A percentile compares a stretch with the other conserved stretches of the same genome.
phyloP scores from a whole-genome alignment of 805 yeast species.

The Lachancea quebecensis region DNA sequence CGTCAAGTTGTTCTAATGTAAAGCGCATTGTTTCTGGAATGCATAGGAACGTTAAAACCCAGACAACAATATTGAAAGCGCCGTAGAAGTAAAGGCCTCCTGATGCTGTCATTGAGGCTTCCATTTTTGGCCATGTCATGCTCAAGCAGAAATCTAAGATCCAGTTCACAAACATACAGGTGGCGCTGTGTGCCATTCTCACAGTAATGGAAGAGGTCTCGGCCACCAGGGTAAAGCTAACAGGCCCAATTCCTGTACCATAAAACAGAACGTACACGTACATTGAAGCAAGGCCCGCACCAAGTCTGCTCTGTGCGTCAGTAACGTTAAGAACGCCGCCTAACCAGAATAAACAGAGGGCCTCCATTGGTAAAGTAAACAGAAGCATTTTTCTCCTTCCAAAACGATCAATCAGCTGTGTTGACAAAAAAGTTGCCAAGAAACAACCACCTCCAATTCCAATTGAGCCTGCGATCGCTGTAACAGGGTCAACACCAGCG shows the following conservation, averaged over 20 bases:
- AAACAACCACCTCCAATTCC: conserved; percentile 45
- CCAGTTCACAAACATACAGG: conserved; percentile 44
- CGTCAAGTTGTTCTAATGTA: conserved; percentile 72
- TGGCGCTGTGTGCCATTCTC: conserved; percentile 41
- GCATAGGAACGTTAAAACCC: conserved; percentile 40
- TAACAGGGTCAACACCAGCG: conserved; percentile 37
- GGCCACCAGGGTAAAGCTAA: conserved; percentile 49
- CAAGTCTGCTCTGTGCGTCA: conserved; percentile 35
- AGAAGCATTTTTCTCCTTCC: conserved; percentile 49
- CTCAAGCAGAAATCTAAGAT: conserved; percentile 40
- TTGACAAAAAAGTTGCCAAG: conserved; percentile 42
- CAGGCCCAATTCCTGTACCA: conserved; percentile 49
- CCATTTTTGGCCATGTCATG: conserved; percentile 49
- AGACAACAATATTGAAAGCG: conserved; percentile 44
- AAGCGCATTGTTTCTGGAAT: conserved; percentile 61
- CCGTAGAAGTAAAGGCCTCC: conserved; percentile 50
- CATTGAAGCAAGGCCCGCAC: conserved; percentile 39
- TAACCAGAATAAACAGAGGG: conserved; percentile 45
- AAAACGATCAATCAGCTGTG: conserved; percentile 42
- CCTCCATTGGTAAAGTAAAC: conserved; percentile 54
- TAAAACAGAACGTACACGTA: conserved; percentile 40
- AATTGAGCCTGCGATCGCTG: conserved; percentile 42
- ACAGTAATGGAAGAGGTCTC: conserved; percentile 46
- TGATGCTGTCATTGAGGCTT: conserved; percentile 37
- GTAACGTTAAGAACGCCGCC: conserved; percentile 41